Conservation (phyloP, 164 flowering plant species). For the Brasenia schreberi region DNA sequence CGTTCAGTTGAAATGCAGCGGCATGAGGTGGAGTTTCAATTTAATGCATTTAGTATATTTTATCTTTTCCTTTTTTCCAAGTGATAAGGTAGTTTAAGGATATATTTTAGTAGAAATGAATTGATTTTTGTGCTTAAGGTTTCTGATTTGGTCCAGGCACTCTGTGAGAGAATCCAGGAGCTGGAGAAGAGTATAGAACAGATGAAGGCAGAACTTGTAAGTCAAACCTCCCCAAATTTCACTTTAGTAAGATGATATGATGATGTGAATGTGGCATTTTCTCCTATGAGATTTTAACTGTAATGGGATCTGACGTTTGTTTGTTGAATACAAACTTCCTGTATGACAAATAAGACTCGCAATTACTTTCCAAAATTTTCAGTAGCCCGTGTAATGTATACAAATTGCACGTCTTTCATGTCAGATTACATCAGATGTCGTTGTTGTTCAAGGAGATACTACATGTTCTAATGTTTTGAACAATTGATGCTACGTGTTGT, state of each 20-base stretch:
- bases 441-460: too few species aligned
- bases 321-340: background rate
- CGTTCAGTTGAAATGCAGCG: slow-evolving; percentile 93
- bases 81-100: background rate
- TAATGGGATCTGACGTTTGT: background rate
- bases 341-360: background rate
- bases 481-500: too few species aligned
- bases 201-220: slow-evolving; percentile 57
- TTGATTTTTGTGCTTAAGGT: background rate
- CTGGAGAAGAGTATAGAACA: slow-evolving; percentile 65
- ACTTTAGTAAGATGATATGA: background rate
- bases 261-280: background rate
- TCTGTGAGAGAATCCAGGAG: slow-evolving; percentile 81
- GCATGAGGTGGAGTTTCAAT: slow-evolving; percentile 50
- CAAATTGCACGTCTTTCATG: too few species aligned
- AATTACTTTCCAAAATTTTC: background rate
- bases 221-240: slow-evolving; percentile 10
- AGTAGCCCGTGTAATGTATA: background rate
- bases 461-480: too few species aligned
- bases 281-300: background rate
- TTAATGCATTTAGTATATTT: background rate
- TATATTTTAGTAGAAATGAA: background rate
- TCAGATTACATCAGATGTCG: too few species aligned
- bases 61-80: background rate
- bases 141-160: slow-evolving; percentile 50